Conservation (phyloP, 2,329 filamentous ascomycete genomes). For the Cladosporium sp. region DNA sequence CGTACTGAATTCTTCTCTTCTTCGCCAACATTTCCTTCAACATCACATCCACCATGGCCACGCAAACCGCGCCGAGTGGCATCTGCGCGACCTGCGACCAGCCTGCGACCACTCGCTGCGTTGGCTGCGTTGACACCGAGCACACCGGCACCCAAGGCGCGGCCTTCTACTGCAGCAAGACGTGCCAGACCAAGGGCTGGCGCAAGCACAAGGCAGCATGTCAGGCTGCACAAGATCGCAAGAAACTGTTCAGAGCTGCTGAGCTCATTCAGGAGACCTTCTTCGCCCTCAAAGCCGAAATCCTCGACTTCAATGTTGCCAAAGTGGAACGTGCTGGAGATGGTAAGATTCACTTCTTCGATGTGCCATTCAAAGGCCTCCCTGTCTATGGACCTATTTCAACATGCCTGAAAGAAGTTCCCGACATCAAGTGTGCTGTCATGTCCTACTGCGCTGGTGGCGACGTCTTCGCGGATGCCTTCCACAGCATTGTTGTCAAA, state of each 20-base stretch:
- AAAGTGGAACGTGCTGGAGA: constrained; percentile 17
- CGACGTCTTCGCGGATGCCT: not conserved
- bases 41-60: not conserved
- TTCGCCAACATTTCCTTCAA: not conserved
- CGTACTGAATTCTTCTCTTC: not conserved
- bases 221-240: constrained; percentile 4
- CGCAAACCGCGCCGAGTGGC: not conserved
- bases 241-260: constrained; percentile 27
- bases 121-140: not conserved
- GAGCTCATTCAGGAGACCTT: constrained; percentile 26
- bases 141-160: not conserved
- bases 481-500: not conserved
- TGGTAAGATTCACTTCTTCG: not conserved
- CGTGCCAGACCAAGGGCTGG: constrained; percentile 24
- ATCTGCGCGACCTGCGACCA: constrained; percentile 6
- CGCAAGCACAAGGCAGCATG: constrained; percentile 19
- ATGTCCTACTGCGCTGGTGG: not conserved
- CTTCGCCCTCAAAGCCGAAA: constrained; percentile 20
- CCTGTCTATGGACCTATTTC: not conserved
- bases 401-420: not conserved
- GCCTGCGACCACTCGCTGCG: constrained; percentile 1
- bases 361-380: not conserved
- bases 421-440: not conserved
- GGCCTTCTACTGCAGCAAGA: constrained; percentile 24
- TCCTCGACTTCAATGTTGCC: constrained; percentile 19